Conservation (phyloP, 345 rosid species). For the Melaleuca quinquenervia region DNA sequence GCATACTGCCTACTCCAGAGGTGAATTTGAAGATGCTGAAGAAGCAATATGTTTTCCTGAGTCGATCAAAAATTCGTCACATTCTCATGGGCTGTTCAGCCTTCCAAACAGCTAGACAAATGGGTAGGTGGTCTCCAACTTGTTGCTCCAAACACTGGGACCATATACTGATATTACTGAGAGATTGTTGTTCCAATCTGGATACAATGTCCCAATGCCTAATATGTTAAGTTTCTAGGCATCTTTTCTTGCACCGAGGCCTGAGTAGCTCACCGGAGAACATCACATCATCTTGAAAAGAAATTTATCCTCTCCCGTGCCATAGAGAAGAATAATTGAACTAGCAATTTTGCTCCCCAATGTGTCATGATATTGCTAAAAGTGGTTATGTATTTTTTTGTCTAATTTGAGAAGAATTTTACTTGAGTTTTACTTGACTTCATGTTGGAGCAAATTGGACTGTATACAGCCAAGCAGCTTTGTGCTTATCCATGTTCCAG, state of each 20-base stretch:
- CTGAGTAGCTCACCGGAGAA: not conserved
- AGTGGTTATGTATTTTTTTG: not conserved
- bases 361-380: not conserved
- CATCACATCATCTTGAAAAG: not conserved
- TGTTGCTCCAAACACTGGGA: not conserved
- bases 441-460: not conserved
- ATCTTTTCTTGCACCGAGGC: not conserved
- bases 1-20: not conserved
- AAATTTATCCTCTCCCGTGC: not conserved
- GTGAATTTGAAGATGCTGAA: not conserved
- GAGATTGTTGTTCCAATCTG: not conserved
- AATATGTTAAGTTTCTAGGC: not conserved
- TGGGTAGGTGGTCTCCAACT: not conserved
- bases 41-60: not conserved
- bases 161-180: not conserved
- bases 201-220: not conserved
- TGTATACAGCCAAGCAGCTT: not conserved
- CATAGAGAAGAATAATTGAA: not conserved
- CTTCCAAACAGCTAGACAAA: not conserved
- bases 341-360: not conserved
- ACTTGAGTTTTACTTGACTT: not conserved
- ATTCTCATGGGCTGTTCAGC: not conserved
- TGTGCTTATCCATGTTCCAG: not conserved
- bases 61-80: not conserved
- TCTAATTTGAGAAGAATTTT: not conserved